A percentile compares a stretch with the other conserved stretches of the same genome.
Evolutionary conservation across 2,329 filamentous ascomycete genomes (phyloP).

Genomic region (Colletotrichum sp.): DNA sequence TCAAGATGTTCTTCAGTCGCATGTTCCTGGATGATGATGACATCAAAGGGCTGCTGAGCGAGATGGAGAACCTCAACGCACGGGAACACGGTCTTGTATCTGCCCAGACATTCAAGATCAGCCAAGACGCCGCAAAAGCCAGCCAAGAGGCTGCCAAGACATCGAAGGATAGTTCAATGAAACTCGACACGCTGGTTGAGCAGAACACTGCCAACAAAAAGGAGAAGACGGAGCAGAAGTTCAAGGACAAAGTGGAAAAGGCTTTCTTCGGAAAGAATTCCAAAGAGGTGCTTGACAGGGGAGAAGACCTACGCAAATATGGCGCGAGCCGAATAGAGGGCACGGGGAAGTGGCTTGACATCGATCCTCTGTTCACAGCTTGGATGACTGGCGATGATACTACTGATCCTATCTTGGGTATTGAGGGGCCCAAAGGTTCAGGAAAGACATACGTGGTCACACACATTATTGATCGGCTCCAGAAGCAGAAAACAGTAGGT

Average conservation of each 20-base stretch:
- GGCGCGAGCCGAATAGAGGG: background rate
- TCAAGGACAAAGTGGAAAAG: background rate
- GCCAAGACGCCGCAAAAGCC: conserved; percentile 30
- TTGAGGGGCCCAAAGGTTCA: background rate
- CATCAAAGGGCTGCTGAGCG: conserved; percentile 32
- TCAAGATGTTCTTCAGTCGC: conserved; percentile 34
- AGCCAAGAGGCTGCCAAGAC: background rate
- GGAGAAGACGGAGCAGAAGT: conserved; percentile 32
- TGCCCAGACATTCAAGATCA: conserved; percentile 36
- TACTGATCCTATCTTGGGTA: background rate
- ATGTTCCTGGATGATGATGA: conserved; percentile 39
- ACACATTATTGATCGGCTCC: background rate
- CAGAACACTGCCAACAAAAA: conserved; percentile 27
- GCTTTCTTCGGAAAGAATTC: background rate
- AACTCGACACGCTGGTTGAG: background rate
- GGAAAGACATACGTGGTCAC: background rate
- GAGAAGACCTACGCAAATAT: background rate
- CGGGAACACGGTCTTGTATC: conserved; percentile 36
- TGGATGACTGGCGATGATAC: background rate
- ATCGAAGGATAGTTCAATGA: background rate
- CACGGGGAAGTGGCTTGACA: background rate
- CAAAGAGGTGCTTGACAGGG: background rate
- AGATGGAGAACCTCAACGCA: conserved; percentile 36
- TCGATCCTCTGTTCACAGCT: background rate
- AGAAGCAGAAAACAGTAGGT: background rate